A percentile compares a stretch with the other conserved stretches of the same genome.
Evolutionary conservation across 768 basidiomycete species (phyloP).

Genomic region (Kondoa subrosea): DNA sequence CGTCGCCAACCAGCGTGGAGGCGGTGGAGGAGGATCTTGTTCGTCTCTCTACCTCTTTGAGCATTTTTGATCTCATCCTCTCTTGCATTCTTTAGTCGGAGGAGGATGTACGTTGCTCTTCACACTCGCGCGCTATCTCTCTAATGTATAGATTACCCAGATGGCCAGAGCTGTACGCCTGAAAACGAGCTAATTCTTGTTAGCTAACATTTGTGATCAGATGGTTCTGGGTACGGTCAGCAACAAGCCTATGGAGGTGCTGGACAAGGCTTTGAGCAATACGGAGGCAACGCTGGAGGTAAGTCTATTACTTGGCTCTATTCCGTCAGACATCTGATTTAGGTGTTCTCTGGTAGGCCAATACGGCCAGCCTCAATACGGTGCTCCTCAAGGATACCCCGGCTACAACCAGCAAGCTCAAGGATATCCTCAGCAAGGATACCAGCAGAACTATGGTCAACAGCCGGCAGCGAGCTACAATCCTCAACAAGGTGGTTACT

Average conservation of each 20-base stretch:
- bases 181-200: too few relatives aligned
- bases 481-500: neutral
- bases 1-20: conserved; percentile 3
- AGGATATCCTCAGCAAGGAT: too few relatives aligned
- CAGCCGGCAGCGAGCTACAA: too few relatives aligned
- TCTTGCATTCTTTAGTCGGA: neutral
- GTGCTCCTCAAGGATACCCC: neutral
- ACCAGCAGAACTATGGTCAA: too few relatives aligned
- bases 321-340: neutral
- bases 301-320: neutral
- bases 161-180: too few relatives aligned
- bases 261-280: neutral
- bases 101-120: too few relatives aligned
- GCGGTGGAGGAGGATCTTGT: neutral
- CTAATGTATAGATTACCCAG: too few relatives aligned
- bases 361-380: neutral
- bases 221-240: too few relatives aligned
- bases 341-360: neutral
- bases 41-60: too few relatives aligned
- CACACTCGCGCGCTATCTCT: too few relatives aligned
- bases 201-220: too few relatives aligned
- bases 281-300: neutral
- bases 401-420: neutral
- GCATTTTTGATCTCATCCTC: too few relatives aligned
- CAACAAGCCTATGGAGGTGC: neutral